Percentiles rank a stretch among this genome's conserved stretches.
These are phyloP conservation scores for Pseudocercospora cruenta DNA, from an alignment of 2,329 filamentous ascomycete genomes.

Conservation along the genomic window DNA sequence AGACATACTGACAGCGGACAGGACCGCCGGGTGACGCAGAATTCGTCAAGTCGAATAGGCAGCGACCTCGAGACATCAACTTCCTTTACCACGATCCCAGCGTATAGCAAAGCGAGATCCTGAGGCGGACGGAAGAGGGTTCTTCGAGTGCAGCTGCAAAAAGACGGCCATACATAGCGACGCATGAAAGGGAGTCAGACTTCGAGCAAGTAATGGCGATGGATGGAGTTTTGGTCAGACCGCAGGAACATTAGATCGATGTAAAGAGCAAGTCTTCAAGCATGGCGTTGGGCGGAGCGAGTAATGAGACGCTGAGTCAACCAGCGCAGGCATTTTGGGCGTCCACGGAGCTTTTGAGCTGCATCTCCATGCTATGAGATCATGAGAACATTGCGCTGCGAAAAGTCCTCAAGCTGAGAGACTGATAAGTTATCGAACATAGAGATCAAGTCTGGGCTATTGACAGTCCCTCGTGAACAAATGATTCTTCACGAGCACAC, in stretches of 20 bases:
- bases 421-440: not conserved
- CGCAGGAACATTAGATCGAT: not conserved
- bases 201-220: not conserved
- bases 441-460: not conserved
- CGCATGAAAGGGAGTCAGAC: not conserved
- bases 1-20: constrained; percentile 14
- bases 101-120: constrained; percentile 39
- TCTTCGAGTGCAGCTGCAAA: no score
- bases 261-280: not conserved
- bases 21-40: constrained; percentile 82
- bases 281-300: not conserved
- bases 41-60: constrained; percentile 79
- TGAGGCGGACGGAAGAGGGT: not conserved
- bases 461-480: not conserved
- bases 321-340: not conserved
- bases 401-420: not conserved
- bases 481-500: not conserved
- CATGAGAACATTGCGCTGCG: not conserved
- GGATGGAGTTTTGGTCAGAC: not conserved
- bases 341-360: not conserved
- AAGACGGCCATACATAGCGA: not conserved
- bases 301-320: not conserved
- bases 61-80: constrained; percentile 82
- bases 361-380: not conserved
- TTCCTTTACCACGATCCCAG: constrained; percentile 92